phyloP scores from a whole-genome alignment of 2,329 filamentous ascomycete genomes.

The Aspergillus unguis region DNA sequence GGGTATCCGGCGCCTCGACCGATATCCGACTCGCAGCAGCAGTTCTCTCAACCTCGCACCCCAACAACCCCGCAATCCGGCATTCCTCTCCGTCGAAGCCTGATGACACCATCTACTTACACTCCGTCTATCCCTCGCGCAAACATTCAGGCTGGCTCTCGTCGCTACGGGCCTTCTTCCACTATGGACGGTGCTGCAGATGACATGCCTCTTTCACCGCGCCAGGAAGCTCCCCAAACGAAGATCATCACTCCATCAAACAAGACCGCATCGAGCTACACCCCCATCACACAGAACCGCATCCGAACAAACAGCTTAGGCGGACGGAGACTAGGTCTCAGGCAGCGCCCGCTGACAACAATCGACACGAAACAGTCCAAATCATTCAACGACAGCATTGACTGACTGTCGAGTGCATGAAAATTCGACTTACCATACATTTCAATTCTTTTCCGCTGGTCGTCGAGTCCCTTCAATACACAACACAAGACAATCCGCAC shows the following conservation, averaged over 20 bases:
- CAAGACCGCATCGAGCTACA: slow-evolving; percentile 38
- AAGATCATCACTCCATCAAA: slow-evolving; percentile 33
- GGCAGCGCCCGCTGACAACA: slow-evolving; percentile 27
- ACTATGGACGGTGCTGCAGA: slow-evolving; percentile 20
- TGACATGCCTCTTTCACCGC: slow-evolving; percentile 20
- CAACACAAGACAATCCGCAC: slow-evolving; percentile 9
- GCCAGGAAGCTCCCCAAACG: slow-evolving; percentile 27
- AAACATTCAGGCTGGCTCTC: slow-evolving; percentile 43
- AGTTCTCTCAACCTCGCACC: slow-evolving; percentile 28
- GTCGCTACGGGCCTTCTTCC: slow-evolving; percentile 35
- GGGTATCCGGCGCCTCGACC: slow-evolving; percentile 27
- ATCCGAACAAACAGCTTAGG: slow-evolving; percentile 38
- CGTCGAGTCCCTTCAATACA: slow-evolving; percentile 10
- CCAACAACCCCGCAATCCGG: slow-evolving; percentile 31
- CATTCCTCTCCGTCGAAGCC: slow-evolving; percentile 39
- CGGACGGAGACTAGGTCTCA: slow-evolving; percentile 33
- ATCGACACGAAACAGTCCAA: slow-evolving; percentile 27
- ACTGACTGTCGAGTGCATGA: slow-evolving; percentile 20
- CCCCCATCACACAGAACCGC: slow-evolving; percentile 36
- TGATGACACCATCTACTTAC: slow-evolving; percentile 31
- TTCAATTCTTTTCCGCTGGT: slow-evolving; percentile 2
- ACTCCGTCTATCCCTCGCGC: slow-evolving; percentile 36
- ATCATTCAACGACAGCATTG: slow-evolving; percentile 30
- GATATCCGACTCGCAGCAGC: slow-evolving; percentile 23
- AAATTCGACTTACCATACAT: neutral